These are phyloP conservation scores for Ganoderma leucocontextum DNA, from an alignment of 1,284 basidiomycete genomes.

Conservation along the genomic window DNA sequence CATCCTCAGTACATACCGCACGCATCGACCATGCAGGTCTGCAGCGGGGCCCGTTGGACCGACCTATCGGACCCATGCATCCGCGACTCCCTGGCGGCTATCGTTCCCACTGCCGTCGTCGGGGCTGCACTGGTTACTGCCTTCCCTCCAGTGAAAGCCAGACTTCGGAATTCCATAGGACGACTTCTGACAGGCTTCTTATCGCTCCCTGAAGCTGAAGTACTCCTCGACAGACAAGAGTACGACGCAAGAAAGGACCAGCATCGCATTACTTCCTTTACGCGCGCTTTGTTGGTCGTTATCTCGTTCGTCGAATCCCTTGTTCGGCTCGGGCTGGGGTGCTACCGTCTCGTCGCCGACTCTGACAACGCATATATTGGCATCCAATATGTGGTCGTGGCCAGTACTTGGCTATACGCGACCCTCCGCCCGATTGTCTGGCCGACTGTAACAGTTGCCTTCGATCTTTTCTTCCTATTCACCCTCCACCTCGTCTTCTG, in stretches of 20 bases:
- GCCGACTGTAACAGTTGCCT: constrained; percentile 56
- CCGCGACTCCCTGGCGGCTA: constrained; percentile 61
- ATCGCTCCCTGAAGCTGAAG: constrained; percentile 68
- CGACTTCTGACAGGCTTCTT: constrained; percentile 56
- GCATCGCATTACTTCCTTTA: constrained; percentile 48
- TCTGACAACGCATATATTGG: constrained; percentile 39
- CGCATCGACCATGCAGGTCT: constrained; percentile 26
- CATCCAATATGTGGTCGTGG: constrained; percentile 50
- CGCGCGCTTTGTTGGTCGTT: constrained; percentile 63
- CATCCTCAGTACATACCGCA: background rate
- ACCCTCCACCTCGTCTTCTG: constrained; percentile 51
- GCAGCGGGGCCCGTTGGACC: constrained; percentile 41
- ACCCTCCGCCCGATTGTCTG: constrained; percentile 48
- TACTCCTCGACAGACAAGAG: constrained; percentile 43
- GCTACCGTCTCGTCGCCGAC: constrained; percentile 48
- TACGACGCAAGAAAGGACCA: constrained; percentile 28
- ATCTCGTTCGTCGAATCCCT: constrained; percentile 58
- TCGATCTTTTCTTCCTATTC: constrained; percentile 62
- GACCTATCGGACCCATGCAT: constrained; percentile 62
- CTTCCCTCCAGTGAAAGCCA: constrained; percentile 40
- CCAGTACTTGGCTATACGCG: constrained; percentile 66
- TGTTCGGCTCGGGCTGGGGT: constrained; percentile 57
- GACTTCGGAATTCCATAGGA: constrained; percentile 41
- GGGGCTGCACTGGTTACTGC: constrained; percentile 50
- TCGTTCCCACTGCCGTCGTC: constrained; percentile 61